Conservation (phyloP, 2,329 filamentous ascomycete genomes). For the Penicillium sp. region DNA sequence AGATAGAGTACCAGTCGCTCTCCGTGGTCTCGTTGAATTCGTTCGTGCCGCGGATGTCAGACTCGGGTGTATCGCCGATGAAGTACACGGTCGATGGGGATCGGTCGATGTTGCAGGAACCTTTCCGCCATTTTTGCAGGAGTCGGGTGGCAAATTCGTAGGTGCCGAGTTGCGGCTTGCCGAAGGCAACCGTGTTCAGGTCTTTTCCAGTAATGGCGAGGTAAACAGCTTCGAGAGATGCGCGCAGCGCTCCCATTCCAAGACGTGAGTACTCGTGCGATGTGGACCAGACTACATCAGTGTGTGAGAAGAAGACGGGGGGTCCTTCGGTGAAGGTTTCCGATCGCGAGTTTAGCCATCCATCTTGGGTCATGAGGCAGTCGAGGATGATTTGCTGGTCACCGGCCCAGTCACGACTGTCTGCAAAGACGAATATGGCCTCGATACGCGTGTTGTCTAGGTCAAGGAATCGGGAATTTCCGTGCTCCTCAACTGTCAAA, state of each 20-base stretch:
- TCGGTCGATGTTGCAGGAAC: constrained; percentile 75
- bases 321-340: too few relatives aligned
- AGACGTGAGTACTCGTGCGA: too few relatives aligned
- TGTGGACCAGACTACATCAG: too few relatives aligned
- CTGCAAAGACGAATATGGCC: too few relatives aligned
- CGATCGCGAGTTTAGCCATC: too few relatives aligned
- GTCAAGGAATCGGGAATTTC: too few relatives aligned
- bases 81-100: constrained; percentile 90
- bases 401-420: too few relatives aligned
- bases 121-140: constrained; percentile 81
- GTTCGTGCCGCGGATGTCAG: constrained; percentile 87
- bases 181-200: constrained; percentile 81
- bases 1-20: constrained; percentile 86
- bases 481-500: too few relatives aligned
- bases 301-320: too few relatives aligned
- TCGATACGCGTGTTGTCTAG: too few relatives aligned
- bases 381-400: too few relatives aligned
- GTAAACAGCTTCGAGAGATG: constrained; percentile 85
- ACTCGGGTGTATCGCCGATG: constrained; percentile 91
- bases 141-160: constrained; percentile 89
- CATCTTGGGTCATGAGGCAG: too few relatives aligned
- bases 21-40: constrained; percentile 73
- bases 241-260: constrained; percentile 87
- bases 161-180: constrained; percentile 89
- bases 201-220: constrained; percentile 79